These are phyloP conservation scores for Sporobolomyces phaffii DNA, from an alignment of 768 basidiomycete species.

Conservation along the genomic window DNA sequence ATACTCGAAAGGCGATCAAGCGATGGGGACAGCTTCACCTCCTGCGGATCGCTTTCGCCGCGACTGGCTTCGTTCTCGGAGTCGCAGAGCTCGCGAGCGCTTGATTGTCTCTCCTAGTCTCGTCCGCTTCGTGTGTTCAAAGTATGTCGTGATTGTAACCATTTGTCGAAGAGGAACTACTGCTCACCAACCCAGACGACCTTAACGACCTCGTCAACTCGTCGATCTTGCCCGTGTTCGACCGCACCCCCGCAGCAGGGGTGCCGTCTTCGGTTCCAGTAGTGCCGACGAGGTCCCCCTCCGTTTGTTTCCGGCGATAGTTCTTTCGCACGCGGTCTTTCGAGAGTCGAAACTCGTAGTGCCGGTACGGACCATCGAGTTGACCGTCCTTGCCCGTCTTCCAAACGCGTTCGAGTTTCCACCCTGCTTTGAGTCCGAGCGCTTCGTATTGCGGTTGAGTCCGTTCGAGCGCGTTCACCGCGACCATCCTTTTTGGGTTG, in stretches of 20 bases:
- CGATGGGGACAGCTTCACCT: slow-evolving; percentile 3
- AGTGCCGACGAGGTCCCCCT: no score
- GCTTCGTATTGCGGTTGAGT: slow-evolving; percentile 15
- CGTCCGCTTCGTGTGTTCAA: background rate
- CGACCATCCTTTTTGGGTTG: slow-evolving; percentile 1
- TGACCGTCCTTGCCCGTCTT: slow-evolving; percentile 1
- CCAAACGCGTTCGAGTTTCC: slow-evolving; percentile 13
- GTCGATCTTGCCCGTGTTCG: background rate
- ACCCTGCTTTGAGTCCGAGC: slow-evolving; percentile 1
- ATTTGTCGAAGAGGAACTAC: no score
- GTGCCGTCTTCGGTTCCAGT: no score
- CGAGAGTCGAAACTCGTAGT: slow-evolving; percentile 12
- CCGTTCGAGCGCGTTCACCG: slow-evolving; percentile 16
- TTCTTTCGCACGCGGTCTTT: background rate
- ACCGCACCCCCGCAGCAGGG: no score
- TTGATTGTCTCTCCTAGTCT: background rate
- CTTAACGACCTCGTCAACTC: no score
- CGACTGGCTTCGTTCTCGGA: background rate
- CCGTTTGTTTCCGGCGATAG: no score
- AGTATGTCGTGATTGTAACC: no score
- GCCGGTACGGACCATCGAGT: background rate
- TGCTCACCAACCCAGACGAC: no score
- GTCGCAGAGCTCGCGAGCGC: slow-evolving; percentile 1
- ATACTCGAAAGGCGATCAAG: background rate
- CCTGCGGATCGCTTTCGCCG: background rate